Evolutionary conservation across 73 alveolate species (phyloP).

Genomic region (Tetrahymena borealis): DNA sequence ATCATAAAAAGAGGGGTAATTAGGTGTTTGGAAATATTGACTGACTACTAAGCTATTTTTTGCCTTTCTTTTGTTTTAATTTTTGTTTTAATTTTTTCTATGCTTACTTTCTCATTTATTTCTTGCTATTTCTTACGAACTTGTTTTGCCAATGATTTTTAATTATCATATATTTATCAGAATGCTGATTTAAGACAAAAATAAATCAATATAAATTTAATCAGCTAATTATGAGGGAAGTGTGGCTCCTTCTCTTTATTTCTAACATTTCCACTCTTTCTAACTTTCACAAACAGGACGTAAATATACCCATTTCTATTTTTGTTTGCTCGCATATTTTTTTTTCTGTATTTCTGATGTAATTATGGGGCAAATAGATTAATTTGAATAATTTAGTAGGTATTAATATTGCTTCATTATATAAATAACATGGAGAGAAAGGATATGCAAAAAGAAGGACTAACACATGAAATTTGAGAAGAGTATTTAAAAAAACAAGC

Average conservation of each 20-base stretch:
- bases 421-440: no score
- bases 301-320: no score
- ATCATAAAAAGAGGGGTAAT: neutral
- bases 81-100: neutral
- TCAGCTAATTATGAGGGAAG: neutral
- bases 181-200: neutral
- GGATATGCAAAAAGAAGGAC: no score
- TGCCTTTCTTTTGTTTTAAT: neutral
- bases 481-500: neutral
- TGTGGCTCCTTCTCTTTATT: neutral
- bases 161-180: neutral
- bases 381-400: no score
- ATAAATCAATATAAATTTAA: neutral
- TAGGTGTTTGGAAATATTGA: neutral
- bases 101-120: neutral
- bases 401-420: no score
- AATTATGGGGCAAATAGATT: no score
- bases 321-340: no score
- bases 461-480: no score
- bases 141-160: neutral
- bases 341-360: no score
- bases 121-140: neutral
- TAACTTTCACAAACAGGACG: neutral
- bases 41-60: neutral
- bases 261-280: neutral